Percentiles rank a stretch among this genome's conserved stretches.
phyloP scores from a whole-genome alignment of 2,329 filamentous ascomycete genomes.

The Lasiodiplodia theobromae region DNA sequence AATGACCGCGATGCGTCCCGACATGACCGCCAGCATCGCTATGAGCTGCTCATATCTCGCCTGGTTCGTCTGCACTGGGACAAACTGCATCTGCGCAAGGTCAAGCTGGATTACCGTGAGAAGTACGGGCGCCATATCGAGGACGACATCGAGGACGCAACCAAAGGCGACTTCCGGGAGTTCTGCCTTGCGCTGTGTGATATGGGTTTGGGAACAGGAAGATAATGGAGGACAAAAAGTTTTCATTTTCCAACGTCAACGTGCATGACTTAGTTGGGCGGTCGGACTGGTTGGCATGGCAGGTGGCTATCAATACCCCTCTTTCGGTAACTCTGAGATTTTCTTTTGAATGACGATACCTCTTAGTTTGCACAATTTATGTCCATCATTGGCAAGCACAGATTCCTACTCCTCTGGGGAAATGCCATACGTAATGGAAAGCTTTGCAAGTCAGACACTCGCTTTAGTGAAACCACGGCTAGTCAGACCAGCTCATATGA shows the following conservation, averaged over 20 bases:
- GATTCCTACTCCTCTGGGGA: not conserved
- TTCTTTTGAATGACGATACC: conserved; percentile 22
- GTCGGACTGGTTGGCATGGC: not conserved
- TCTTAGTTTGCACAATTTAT: conserved; percentile 3
- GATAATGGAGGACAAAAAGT: conserved; percentile 5
- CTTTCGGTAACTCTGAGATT: conserved; percentile 21
- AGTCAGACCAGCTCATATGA: not conserved
- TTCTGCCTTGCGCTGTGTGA: conserved; percentile 73
- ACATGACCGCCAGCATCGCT: conserved; percentile 64
- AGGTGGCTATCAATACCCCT: conserved; percentile 28
- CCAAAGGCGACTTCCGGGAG: conserved; percentile 76
- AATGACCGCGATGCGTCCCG: conserved; percentile 33
- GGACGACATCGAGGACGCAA: conserved; percentile 79
- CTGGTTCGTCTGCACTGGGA: conserved; percentile 95
- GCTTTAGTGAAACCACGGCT: not conserved
- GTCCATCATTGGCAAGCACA: not conserved
- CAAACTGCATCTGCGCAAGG: conserved; percentile 75
- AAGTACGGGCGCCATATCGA: conserved; percentile 79
- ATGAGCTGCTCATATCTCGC: conserved; percentile 86
- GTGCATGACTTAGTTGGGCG: not conserved
- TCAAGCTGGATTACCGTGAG: conserved; percentile 81
- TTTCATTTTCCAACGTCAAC: not conserved
- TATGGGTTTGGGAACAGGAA: conserved; percentile 7
- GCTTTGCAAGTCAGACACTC: not conserved
- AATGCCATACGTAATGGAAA: conserved; percentile 7